These are phyloP conservation scores for Crithidia fasciculata DNA, from an alignment of 208 protist species.

Conservation along the genomic window DNA sequence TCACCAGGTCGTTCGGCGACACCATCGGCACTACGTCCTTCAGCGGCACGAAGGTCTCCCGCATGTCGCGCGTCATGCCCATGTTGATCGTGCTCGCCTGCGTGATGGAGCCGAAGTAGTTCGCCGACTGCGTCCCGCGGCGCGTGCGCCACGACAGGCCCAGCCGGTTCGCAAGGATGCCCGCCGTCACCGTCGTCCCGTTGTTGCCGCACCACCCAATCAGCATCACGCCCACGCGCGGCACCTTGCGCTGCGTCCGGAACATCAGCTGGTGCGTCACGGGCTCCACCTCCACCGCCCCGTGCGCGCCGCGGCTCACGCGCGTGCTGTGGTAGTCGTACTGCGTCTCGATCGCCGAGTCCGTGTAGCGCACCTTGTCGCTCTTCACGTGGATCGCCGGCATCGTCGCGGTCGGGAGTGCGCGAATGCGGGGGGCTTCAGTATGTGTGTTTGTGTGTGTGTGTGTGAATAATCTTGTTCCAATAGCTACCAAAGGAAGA, in stretches of 20 bases:
- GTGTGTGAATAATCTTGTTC: no score
- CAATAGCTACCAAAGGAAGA: background rate
- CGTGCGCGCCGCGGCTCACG: slow-evolving; percentile 47
- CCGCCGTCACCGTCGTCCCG: slow-evolving; percentile 98
- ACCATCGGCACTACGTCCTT: slow-evolving; percentile 97
- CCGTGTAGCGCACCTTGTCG: slow-evolving; percentile 75
- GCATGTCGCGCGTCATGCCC: slow-evolving; percentile 86
- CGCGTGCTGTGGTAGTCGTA: slow-evolving; percentile 88
- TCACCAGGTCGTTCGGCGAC: slow-evolving; percentile 96
- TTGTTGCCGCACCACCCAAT: slow-evolving; percentile 99
- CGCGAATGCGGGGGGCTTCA: no score
- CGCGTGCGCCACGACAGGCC: slow-evolving; percentile 95
- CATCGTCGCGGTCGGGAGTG: slow-evolving; percentile 20
- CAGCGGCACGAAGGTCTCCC: slow-evolving; percentile 95
- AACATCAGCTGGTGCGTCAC: slow-evolving; percentile 75
- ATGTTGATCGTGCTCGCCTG: slow-evolving; percentile 96
- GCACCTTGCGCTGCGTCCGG: slow-evolving; percentile 89
- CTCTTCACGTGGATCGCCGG: slow-evolving; percentile 54
- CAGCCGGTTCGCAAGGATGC: slow-evolving; percentile 96
- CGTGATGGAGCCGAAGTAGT: slow-evolving; percentile 98
- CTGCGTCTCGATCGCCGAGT: slow-evolving; percentile 74
- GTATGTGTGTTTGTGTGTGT: no score
- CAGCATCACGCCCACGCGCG: slow-evolving; percentile 93
- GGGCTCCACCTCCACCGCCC: slow-evolving; percentile 75
- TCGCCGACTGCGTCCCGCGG: slow-evolving; percentile 89